Evolutionary conservation across 768 basidiomycete species (phyloP).

Genomic region (Thelephora ganbajun): DNA sequence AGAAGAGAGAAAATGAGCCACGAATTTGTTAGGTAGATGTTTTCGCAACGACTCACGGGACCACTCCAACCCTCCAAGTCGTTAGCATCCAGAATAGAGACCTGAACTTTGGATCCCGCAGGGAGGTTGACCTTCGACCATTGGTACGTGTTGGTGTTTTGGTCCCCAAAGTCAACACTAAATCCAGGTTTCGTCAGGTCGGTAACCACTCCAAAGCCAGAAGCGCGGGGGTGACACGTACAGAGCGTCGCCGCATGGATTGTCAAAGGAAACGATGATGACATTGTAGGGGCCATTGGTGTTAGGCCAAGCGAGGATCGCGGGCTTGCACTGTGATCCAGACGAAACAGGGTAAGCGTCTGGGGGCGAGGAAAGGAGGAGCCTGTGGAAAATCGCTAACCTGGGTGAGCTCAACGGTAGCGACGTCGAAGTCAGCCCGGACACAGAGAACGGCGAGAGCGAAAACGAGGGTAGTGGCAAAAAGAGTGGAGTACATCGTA

Average conservation of each 20-base stretch:
- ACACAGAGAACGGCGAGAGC: constrained; percentile 36
- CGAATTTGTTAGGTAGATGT: background rate
- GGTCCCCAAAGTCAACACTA: constrained; percentile 46
- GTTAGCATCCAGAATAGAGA: constrained; percentile 38
- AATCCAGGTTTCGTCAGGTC: background rate
- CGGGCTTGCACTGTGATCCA: constrained; percentile 33
- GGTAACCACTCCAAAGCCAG: background rate
- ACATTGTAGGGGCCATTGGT: constrained; percentile 39
- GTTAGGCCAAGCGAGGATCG: constrained; percentile 37
- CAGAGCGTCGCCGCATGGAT: constrained; percentile 50
- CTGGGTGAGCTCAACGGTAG: constrained; percentile 38
- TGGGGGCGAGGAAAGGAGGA: background rate
- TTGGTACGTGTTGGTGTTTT: constrained; percentile 20
- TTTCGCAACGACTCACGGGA: constrained; percentile 28
- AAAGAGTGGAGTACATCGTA: constrained; percentile 69
- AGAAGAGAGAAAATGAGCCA: background rate
- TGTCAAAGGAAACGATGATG: constrained; percentile 32
- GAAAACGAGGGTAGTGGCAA: constrained; percentile 59
- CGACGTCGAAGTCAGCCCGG: constrained; percentile 39
- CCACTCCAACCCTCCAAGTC: constrained; percentile 58
- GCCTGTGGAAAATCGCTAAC: constrained; percentile 19
- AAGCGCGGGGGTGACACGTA: constrained; percentile 21
- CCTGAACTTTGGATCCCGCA: constrained; percentile 30
- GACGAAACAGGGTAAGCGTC: constrained; percentile 3
- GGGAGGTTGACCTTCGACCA: constrained; percentile 34